Percentiles rank a stretch among this genome's conserved stretches.
These are phyloP conservation scores for Xylogone sp. DNA, from an alignment of 2,329 filamentous ascomycete species.

Conservation along the genomic window DNA sequence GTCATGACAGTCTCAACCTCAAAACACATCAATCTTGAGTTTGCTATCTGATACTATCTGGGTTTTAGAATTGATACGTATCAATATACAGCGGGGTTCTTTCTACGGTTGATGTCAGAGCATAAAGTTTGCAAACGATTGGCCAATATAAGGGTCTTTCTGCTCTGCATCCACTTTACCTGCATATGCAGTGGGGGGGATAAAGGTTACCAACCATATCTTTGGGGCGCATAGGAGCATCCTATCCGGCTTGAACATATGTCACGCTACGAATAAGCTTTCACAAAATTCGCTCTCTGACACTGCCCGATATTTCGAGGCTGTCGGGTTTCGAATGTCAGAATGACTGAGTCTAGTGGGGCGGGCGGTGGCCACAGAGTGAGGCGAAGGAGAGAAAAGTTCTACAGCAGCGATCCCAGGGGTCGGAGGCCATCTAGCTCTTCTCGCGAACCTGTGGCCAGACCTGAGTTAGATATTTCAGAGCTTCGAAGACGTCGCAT, in stretches of 20 bases:
- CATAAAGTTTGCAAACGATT: background rate
- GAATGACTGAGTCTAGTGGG: slow-evolving; percentile 14
- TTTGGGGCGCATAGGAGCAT: background rate
- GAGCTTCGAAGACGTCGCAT: slow-evolving; percentile 20
- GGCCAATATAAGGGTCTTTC: background rate
- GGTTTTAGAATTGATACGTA: no score
- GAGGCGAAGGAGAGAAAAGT: slow-evolving; percentile 14
- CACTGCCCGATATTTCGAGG: slow-evolving; percentile 16
- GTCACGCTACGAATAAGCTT: slow-evolving; percentile 11
- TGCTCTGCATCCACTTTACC: background rate
- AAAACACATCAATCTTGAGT: no score
- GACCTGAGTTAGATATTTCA: slow-evolving; percentile 16
- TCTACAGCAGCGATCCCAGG: slow-evolving; percentile 20
- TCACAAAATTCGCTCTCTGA: background rate
- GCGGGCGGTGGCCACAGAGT: slow-evolving; percentile 12
- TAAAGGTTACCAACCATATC: background rate
- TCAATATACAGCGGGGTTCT: background rate
- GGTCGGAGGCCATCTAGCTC: slow-evolving; percentile 12
- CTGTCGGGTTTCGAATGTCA: slow-evolving; percentile 10
- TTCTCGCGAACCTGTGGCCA: slow-evolving; percentile 15
- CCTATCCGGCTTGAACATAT: slow-evolving; percentile 19
- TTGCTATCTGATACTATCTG: no score
- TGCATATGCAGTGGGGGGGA: slow-evolving; percentile 2
- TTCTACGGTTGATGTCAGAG: background rate
- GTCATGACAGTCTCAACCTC: no score